phyloP scores from a whole-genome alignment of 2,329 filamentous ascomycete species.

The Aspergillaceae sp. region DNA sequence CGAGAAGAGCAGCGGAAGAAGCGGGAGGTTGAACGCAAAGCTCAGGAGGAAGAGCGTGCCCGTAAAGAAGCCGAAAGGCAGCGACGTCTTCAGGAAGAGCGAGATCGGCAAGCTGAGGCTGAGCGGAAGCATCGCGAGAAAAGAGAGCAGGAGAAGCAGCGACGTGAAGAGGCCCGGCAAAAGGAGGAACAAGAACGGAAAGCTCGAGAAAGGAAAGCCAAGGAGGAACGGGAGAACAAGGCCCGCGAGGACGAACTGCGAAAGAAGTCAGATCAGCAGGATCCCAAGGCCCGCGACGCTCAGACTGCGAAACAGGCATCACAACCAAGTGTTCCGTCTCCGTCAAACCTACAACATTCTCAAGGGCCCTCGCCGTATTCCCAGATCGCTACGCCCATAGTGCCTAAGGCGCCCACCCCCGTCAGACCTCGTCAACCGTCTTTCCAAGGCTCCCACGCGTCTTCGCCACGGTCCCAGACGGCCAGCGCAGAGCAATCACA shows the following conservation, averaged over 20 bases:
- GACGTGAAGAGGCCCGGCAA: slow-evolving; percentile 61
- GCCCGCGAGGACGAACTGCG: slow-evolving; percentile 46
- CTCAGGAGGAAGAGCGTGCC: slow-evolving; percentile 77
- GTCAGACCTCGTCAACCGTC: slow-evolving; percentile 67
- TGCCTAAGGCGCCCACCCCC: slow-evolving; percentile 76
- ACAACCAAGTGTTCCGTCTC: slow-evolving; percentile 47
- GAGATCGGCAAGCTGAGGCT: slow-evolving; percentile 73
- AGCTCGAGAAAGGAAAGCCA: slow-evolving; percentile 57
- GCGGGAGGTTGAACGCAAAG: slow-evolving; percentile 81
- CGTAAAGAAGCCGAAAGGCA: slow-evolving; percentile 79
- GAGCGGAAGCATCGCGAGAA: slow-evolving; percentile 76
- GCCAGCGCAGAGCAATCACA: slow-evolving; percentile 51
- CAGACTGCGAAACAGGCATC: slow-evolving; percentile 47
- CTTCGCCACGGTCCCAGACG: slow-evolving; percentile 51
- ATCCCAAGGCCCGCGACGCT: too few species aligned
- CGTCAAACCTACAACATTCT: slow-evolving; percentile 46
- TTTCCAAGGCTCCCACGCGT: slow-evolving; percentile 64
- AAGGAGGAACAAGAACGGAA: slow-evolving; percentile 60
- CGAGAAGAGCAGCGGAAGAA: slow-evolving; percentile 87
- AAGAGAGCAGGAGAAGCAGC: slow-evolving; percentile 73
- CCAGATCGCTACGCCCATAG: slow-evolving; percentile 65
- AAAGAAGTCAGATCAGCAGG: slow-evolving; percentile 43
- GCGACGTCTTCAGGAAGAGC: slow-evolving; percentile 70
- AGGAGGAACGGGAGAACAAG: slow-evolving; percentile 54
- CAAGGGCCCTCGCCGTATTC: slow-evolving; percentile 66